phyloP scores from a whole-genome alignment of 1,284 basidiomycete genomes.

The Neonothopanus nambi region DNA sequence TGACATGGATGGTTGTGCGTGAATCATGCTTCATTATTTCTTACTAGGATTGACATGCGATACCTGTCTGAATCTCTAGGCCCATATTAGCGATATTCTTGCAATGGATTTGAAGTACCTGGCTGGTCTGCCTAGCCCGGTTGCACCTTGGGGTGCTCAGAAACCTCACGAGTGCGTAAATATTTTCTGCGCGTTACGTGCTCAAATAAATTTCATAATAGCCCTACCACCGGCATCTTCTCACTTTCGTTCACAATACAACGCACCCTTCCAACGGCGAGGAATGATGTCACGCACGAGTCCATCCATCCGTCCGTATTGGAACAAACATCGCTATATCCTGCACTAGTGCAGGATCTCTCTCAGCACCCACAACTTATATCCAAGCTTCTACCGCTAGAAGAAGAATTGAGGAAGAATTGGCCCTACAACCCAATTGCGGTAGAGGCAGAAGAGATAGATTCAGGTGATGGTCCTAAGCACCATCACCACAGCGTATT shows the following conservation, averaged over 20 bases:
- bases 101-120: conserved; percentile 59
- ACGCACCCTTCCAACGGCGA: conserved; percentile 48
- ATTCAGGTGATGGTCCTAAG: no score
- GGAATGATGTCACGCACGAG: conserved; percentile 55
- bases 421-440: conserved; percentile 37
- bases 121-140: conserved; percentile 47
- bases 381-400: conserved; percentile 47
- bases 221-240: conserved; percentile 56
- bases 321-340: conserved; percentile 39
- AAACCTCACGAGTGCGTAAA: conserved; percentile 56
- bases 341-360: conserved; percentile 37
- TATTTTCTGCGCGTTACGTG: neutral
- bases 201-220: conserved; percentile 25
- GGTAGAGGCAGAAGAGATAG: neutral
- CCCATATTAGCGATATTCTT: conserved; percentile 55
- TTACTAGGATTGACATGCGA: no score
- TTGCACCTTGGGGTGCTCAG: conserved; percentile 60
- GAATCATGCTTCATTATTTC: neutral
- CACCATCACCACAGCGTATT: no score
- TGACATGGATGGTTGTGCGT: conserved; percentile 69
- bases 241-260: conserved; percentile 40
- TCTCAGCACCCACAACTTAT: conserved; percentile 46
- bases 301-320: conserved; percentile 61
- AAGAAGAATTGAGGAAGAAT: conserved; percentile 45
- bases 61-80: conserved; percentile 34